Evolutionary conservation across 2,329 filamentous ascomycete genomes (phyloP), one percentile per base, ranked within the genome.

Genomic region (Ascochyta viciae-villosae): DNA sequence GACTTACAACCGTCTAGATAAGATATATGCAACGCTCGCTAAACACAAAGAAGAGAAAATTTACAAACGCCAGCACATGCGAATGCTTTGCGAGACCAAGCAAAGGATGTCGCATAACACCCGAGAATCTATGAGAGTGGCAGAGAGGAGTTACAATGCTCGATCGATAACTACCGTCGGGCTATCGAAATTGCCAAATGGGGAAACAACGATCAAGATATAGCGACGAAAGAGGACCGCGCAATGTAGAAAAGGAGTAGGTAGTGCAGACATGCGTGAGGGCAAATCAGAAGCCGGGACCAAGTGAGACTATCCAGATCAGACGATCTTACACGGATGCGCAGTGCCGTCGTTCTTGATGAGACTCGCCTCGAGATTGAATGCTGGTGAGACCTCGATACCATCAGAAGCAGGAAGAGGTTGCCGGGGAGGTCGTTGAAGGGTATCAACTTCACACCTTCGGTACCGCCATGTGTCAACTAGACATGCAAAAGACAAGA

Each of bases 1-100:
- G 53, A 56, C 53, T 56, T 56, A 56, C 43, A 38, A 43, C 44
- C 6, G 19, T 56, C 35, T 42, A 50, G 39, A 23, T 44, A 39
- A 31, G 33, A 26, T 24, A 27, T 22, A 27, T 38, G 38, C 47
- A 33, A 19, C 22, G n/a, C 37, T 43, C 50, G 50, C 50, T 54
- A 43, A 26, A 43, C 16, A 50, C 31, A 19, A 22, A 33, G 19
- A 15, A 22, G 1, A n/a, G 12, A 10, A 40, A 5, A 41, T 7
- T 22, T 40, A 29, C 22, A 46, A 23, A 31, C 52, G 40, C 53
- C 53, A 43, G 15, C 34, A 46, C 27, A 55, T 50, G 53, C 47
- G 15, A 51, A 51, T 42, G 47, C 53, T 47, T 50, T 51, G 53
- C 47, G 19, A 33, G 33, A 43, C 1, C 16, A 34, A 39, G 19